Evolutionary conservation across 805 yeast genomes (phyloP).

Genomic region (Jamesozyma spencerorum): DNA sequence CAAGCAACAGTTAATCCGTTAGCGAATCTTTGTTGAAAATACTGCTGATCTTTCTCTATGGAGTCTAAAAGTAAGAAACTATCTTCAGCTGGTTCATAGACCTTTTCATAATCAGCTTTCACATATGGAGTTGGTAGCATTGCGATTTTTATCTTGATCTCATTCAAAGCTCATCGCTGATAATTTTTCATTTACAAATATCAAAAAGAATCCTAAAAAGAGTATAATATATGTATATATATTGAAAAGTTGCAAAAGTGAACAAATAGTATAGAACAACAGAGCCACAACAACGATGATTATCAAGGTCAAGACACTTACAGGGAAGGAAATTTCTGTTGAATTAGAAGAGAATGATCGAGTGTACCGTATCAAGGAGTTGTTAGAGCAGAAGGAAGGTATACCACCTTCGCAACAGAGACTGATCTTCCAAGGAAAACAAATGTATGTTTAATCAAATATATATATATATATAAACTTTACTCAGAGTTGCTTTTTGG

Average conservation of each 20-base stretch:
- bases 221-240: too few relatives aligned
- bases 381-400: constrained; percentile 92
- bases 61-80: constrained; percentile 75
- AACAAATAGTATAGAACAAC: too few relatives aligned
- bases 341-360: constrained; percentile 29
- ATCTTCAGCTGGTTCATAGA: constrained; percentile 94
- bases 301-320: constrained; percentile 26
- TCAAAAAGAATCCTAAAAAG: too few relatives aligned
- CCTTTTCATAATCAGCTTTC: constrained; percentile 53
- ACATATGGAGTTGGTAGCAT: constrained; percentile 81
- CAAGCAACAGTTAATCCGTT: constrained; percentile 45
- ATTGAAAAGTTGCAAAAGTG: too few relatives aligned
- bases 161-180: neutral
- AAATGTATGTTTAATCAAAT: constrained; percentile 48
- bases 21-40: constrained; percentile 27
- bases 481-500: neutral
- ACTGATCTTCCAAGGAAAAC: constrained; percentile 82
- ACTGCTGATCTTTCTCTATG: constrained; percentile 50
- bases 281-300: constrained; percentile 6
- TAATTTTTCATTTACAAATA: too few relatives aligned
- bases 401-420: constrained; percentile 95
- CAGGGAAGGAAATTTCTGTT: constrained; percentile 31
- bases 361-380: constrained; percentile 71
- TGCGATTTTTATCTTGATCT: neutral
- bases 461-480: neutral